Base-by-base conservation (phyloP, 1,284 basidiomycete genomes). In the Rhodotorula sp. region DNA sequence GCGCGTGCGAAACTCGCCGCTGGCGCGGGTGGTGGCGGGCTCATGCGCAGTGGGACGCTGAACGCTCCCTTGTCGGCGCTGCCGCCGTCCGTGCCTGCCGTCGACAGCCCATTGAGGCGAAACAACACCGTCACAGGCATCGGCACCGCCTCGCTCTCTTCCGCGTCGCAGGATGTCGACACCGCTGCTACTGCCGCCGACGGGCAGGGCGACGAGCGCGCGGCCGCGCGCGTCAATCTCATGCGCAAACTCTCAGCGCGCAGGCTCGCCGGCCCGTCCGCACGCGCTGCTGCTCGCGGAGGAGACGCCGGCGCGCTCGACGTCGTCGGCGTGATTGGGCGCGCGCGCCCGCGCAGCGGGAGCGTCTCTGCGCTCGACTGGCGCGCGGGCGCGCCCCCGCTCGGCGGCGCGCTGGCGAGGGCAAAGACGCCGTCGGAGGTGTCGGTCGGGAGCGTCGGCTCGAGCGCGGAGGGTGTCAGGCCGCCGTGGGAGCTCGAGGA, bases 201-300 rank as follows among this genome's bases (percentile, higher is more conserved):
- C n/a, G 36, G 29, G 10, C 58, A 62, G 32, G 51, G 39, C 27
- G 50, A 63, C 22, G 71, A 77, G 48, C 57, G 76, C 1, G 64
- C 69, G 32, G 73, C 73, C 41, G 78, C 78, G 22, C 57, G 78
- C 34, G 65, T 72, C 25, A 79, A 79, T 62, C 58, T 79, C 34
- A 79, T 79, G 62, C 70, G 78, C 37, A 79, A 79, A 57, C 60
- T 79, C 1, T 76, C 73, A 13, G 70, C 72, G n/a, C 51, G 78
- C 17, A 60, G 72, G n/a, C 55, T 77, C 29, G 76, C 39, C 22
- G 61, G 65, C 37, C 37, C 59, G 13, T 21, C 62, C 8, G 46
- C 44, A 37, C 19, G 56, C 58, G 9, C 54, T 21, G 29, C 4
- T 22, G 41, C 5, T 4, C 12, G 22, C 29, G 9, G 10, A 8